Base-by-base conservation (phyloP, 257 asterid genomes). In the Fraxinus anomala region DNA sequence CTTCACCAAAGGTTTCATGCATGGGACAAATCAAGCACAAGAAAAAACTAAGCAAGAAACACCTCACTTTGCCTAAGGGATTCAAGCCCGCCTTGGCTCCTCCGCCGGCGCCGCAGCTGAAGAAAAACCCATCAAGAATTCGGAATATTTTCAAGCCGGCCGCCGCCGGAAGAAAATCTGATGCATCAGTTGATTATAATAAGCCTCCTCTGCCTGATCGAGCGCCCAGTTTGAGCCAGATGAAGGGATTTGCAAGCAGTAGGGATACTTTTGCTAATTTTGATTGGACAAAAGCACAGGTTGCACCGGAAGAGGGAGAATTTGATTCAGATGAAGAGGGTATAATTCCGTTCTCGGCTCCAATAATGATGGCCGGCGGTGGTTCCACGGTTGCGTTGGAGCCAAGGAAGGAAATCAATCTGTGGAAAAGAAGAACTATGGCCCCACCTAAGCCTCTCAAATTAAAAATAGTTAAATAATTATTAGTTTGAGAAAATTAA, bases 1-100 rank as follows among this genome's bases (percentile, higher is more conserved):
- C 85, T n/a, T 89, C 92, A 0, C 92, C 92, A 6, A 89, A 84
- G 82, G 84, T 89, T 21, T 87, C 92, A 0, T 89, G 92, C 84
- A 87, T 89, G 80, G 92, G 92, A 4, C 89, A 85, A 19, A 82
- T 89, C 77, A 89, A 89, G 75, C 80, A 80, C 75, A 85, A 73
- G 82, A 83, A 82, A 73, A 88, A 75, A 0, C 24, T 36, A 0
- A 14, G n/a, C 23, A 33, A 72, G 23, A 77, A 69, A 24, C 73
- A 66, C 2, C 42, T 40, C 19, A 68, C 83, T 16, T 26, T 73
- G 49, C 78, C 69, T 4, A 59, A 74, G 40, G 77, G 75, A 47
- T 24, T 44, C 47, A 33, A 28, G 13, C 76, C 76, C 6, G 76
- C 72, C 44, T 24, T 23, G 71, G 54, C 76, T 10, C 21, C 77